Conservation (phyloP, 345 rosid species). For the Populus nigra region DNA sequence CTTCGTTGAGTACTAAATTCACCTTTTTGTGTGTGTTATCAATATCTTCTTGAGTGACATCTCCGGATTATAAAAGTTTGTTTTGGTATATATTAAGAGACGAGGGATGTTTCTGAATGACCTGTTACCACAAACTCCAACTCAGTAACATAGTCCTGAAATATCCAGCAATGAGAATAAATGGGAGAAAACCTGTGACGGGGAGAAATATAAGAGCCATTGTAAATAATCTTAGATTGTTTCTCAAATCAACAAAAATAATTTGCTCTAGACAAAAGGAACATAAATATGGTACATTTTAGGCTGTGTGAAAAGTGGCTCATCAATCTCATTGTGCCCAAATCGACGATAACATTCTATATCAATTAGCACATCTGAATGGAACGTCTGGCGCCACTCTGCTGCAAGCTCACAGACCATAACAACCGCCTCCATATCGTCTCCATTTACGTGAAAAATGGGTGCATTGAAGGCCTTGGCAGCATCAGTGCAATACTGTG, state of each 20-base stretch:
- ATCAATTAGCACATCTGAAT: conserved; percentile 79
- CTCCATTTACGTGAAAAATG: conserved; percentile 72
- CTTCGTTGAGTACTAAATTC: conserved; percentile 60
- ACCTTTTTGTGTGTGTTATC: conserved; percentile 54
- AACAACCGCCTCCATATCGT: conserved; percentile 72
- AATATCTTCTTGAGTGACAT: conserved; percentile 55
- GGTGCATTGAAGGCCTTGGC: conserved; percentile 81
- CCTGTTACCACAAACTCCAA: conserved; percentile 31
- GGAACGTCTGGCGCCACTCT: conserved; percentile 80
- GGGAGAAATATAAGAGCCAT: neutral
- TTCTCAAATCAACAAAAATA: neutral
- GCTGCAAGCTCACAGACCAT: conserved; percentile 82
- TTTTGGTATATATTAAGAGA: conserved; percentile 60
- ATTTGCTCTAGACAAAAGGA: neutral
- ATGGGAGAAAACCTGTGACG: neutral
- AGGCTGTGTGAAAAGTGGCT: conserved; percentile 78
- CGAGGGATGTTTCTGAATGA: conserved; percentile 68
- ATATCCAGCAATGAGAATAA: conserved; percentile 6
- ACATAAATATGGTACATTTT: conserved; percentile 67
- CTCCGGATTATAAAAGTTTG: conserved; percentile 60
- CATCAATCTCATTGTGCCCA: conserved; percentile 84
- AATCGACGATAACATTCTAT: conserved; percentile 71
- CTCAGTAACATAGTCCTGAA: no score
- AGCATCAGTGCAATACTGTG: conserved; percentile 82
- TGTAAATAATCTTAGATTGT: neutral